A percentile compares a stretch with the other conserved stretches of the same genome.
Evolutionary conservation across 177 flowering plant species (phyloP).

Genomic region (Vitis hybrid): DNA sequence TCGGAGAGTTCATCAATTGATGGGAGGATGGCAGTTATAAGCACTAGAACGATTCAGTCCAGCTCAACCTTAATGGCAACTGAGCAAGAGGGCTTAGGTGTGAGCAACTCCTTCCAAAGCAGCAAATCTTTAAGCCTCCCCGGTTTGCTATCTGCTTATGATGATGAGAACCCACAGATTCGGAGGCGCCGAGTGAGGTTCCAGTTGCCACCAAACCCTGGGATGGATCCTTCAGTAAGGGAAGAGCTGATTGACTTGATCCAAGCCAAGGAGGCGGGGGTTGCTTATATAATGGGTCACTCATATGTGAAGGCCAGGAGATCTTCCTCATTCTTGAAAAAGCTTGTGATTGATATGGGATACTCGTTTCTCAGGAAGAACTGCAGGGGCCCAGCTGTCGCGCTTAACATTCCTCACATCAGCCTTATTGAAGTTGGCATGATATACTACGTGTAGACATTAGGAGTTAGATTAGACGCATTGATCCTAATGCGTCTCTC

Average conservation of each 20-base stretch:
- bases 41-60: conserved; percentile 44
- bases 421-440: conserved; percentile 92
- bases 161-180: conserved; percentile 62
- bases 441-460: conserved; percentile 73
- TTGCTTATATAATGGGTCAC: conserved; percentile 91
- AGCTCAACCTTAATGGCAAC: conserved; percentile 43
- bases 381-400: conserved; percentile 92
- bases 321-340: conserved; percentile 70
- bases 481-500: background rate
- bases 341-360: conserved; percentile 67
- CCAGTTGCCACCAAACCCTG: conserved; percentile 48
- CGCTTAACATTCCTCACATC: conserved; percentile 83
- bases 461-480: background rate
- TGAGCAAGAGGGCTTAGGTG: conserved; percentile 39
- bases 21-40: conserved; percentile 91
- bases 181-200: conserved; percentile 75
- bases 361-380: conserved; percentile 90
- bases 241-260: conserved; percentile 81
- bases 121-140: conserved; percentile 69
- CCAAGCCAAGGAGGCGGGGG: conserved; percentile 90
- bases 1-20: conserved; percentile 62
- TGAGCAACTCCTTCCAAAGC: conserved; percentile 39
- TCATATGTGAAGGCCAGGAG: conserved; percentile 84
- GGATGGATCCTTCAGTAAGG: conserved; percentile 60
- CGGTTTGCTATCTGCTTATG: conserved; percentile 60